These are phyloP conservation scores for Myxozyma melibiosi DNA, from an alignment of 805 yeast genomes.

Conservation along the genomic window DNA sequence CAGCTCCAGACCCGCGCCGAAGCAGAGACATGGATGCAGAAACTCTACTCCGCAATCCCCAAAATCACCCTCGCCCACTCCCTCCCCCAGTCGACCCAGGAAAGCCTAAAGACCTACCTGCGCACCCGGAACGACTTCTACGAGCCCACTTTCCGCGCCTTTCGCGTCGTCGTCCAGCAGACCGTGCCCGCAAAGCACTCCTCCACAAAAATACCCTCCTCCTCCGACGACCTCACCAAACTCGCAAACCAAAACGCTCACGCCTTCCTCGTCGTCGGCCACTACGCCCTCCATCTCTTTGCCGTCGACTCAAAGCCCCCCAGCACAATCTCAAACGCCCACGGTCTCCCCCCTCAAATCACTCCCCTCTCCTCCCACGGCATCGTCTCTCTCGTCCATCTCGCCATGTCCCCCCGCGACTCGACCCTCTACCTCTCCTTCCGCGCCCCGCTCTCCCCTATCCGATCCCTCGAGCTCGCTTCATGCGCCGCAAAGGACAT, in stretches of 20 bases:
- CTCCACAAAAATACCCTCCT: conserved; percentile 3
- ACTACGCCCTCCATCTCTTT: conserved; percentile 20
- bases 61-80: conserved; percentile 18
- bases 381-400: conserved; percentile 32
- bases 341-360: conserved; percentile 11
- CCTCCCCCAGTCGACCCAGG: conserved; percentile 2
- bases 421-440: conserved; percentile 34
- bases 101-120: conserved; percentile 15
- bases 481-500: conserved; percentile 35
- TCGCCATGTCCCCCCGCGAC: conserved; percentile 35
- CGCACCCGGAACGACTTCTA: conserved; percentile 22
- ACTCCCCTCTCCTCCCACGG: conserved; percentile 33
- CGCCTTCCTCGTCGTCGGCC: conserved; percentile 23
- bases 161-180: conserved; percentile 20
- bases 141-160: conserved; percentile 22
- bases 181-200: neutral
- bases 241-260: conserved; percentile 24
- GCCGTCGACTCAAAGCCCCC: conserved; percentile 14
- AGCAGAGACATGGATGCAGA: conserved; percentile 22
- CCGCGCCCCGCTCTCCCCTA: conserved; percentile 32
- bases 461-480: conserved; percentile 35
- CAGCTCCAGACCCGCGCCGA: conserved; percentile 27
- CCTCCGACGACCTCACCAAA: conserved; percentile 24
- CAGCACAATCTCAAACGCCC: neutral
- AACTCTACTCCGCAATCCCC: conserved; percentile 12